phyloP scores from a whole-genome alignment of 1,284 basidiomycete genomes.

The Ganoderma meredithae region DNA sequence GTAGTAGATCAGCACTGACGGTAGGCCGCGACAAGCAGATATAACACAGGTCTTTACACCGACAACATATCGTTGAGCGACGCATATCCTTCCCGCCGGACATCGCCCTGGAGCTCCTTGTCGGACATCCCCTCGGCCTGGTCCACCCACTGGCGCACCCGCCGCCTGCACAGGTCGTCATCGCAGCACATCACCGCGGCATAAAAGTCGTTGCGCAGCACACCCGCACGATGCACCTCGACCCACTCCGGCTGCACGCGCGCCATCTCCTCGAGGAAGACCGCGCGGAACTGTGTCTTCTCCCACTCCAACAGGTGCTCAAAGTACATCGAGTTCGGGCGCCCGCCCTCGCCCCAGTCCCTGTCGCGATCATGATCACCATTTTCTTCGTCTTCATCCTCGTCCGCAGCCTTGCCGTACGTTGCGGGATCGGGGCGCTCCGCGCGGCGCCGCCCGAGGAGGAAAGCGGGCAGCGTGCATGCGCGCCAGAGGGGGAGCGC shows the following conservation, averaged over 20 bases:
- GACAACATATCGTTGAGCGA: not conserved
- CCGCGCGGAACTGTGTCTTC: not conserved
- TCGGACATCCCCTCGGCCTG: not conserved
- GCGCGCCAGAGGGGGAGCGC: not conserved
- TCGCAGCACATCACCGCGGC: not conserved
- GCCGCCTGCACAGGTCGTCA: not conserved
- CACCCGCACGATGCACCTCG: not conserved
- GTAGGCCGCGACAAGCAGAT: not conserved
- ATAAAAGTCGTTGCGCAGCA: slow-evolving; percentile 1
- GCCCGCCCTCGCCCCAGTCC: not conserved
- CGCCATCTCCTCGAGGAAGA: not conserved
- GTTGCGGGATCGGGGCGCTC: not conserved
- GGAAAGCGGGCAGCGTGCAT: not conserved
- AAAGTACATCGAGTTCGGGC: not conserved
- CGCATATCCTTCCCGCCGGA: not conserved
- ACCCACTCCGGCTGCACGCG: not conserved
- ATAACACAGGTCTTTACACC: not conserved
- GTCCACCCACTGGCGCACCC: not conserved
- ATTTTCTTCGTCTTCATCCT: not conserved
- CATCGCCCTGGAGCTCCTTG: not conserved
- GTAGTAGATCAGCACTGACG: too few species aligned
- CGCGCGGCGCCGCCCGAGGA: not conserved
- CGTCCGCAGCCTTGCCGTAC: not conserved
- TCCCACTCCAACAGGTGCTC: not conserved
- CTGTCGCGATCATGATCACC: not conserved